Evolutionary conservation across 1,139 yeast species (phyloP).

Genomic region (Zygosaccharomyces pseudobailii): DNA sequence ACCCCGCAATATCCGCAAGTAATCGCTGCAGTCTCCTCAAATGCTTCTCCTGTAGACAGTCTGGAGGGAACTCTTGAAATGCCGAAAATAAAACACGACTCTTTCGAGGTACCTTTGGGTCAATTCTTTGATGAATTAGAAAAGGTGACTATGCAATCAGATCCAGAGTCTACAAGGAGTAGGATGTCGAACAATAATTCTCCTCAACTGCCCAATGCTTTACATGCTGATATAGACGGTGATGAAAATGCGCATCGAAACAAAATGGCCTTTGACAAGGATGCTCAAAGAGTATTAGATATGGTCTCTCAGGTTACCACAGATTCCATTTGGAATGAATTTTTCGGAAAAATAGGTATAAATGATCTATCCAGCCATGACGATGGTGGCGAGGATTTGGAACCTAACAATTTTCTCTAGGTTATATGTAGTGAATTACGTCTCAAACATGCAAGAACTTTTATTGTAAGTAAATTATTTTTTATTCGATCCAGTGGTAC

Average conservation of each 20-base stretch:
- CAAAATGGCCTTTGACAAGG: conserved; percentile 29
- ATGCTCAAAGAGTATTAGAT: conserved; percentile 54
- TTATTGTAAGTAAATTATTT: too few relatives aligned
- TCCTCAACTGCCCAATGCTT: conserved; percentile 1
- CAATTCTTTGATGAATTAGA: conserved; percentile 28
- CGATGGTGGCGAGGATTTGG: background rate
- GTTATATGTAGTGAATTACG: background rate
- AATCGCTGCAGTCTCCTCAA: background rate
- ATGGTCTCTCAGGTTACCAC: conserved; percentile 62
- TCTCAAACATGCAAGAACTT: too few relatives aligned
- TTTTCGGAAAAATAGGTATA: conserved; percentile 38
- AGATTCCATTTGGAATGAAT: conserved; percentile 75
- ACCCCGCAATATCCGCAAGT: background rate
- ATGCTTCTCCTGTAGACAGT: conserved; percentile 6
- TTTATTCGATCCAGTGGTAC: too few relatives aligned
- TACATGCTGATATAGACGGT: background rate
- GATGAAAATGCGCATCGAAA: background rate
- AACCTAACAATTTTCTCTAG: background rate
- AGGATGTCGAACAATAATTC: conserved; percentile 6
- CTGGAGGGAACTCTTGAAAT: conserved; percentile 5
- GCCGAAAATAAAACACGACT: conserved; percentile 5
- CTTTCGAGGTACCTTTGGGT: conserved; percentile 18
- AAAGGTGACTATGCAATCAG: conserved; percentile 18
- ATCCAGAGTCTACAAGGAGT: conserved; percentile 13
- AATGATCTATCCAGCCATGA: background rate